Percentiles rank a stretch among this genome's conserved stretches.
These are phyloP conservation scores for Boletus insuetus DNA, from an alignment of 768 basidiomycete genomes.

Conservation along the genomic window DNA sequence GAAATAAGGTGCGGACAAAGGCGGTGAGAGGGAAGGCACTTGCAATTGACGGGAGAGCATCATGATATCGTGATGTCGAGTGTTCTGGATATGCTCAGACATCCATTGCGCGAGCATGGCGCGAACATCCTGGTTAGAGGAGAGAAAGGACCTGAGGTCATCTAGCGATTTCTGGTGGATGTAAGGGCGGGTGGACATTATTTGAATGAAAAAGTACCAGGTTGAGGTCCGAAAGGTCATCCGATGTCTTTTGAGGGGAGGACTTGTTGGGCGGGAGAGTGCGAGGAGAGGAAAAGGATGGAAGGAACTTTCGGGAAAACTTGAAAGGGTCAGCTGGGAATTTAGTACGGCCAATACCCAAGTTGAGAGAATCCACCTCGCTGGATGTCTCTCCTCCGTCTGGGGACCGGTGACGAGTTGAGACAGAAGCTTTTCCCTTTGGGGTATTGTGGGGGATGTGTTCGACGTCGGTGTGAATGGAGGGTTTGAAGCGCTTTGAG, in stretches of 20 bases:
- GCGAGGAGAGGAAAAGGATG: background rate
- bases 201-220: constrained; percentile 2
- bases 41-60: constrained; percentile 43
- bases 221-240: constrained; percentile 18
- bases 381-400: constrained; percentile 14
- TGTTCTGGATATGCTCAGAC: constrained; percentile 22
- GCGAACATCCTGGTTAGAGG: constrained; percentile 17
- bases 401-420: constrained; percentile 14
- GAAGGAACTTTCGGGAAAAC: constrained; percentile 5
- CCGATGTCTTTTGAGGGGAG: constrained; percentile 6
- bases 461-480: constrained; percentile 24
- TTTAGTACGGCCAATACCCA: constrained; percentile 1
- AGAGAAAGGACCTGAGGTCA: constrained; percentile 28
- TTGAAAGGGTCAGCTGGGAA: constrained; percentile 20
- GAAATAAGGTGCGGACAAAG: background rate
- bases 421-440: background rate
- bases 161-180: constrained; percentile 23
- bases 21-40: background rate
- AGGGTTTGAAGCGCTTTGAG: constrained; percentile 34
- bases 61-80: constrained; percentile 35
- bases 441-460: constrained; percentile 12
- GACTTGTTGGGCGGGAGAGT: background rate
- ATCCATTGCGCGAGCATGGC: constrained; percentile 23
- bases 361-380: constrained; percentile 26
- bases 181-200: background rate